Percentiles rank a stretch among this genome's conserved stretches.
These are phyloP conservation scores for Rhododendron simsii DNA, from an alignment of 148 eudicot species.

Conservation along the genomic window DNA sequence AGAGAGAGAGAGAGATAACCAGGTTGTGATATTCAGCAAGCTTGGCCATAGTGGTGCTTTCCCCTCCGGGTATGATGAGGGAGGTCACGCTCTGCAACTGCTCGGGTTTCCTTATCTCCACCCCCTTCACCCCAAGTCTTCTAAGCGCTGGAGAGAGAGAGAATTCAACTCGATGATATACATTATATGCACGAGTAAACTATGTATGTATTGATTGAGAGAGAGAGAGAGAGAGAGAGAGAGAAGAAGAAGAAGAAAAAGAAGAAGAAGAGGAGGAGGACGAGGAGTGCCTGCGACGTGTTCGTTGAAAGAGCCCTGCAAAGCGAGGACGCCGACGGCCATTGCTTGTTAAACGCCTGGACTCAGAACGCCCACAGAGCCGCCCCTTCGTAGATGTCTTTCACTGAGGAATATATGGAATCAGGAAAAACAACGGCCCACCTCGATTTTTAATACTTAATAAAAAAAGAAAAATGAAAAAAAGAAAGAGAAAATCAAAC, in stretches of 20 bases:
- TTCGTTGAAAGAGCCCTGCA: constrained; percentile 96
- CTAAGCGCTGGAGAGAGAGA: constrained; percentile 46
- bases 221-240: neutral
- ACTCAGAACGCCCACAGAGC: neutral
- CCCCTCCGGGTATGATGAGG: constrained; percentile 95
- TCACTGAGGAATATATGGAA: no score
- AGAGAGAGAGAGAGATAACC: constrained; percentile 23
- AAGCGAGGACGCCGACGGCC: constrained; percentile 88
- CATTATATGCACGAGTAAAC: neutral
- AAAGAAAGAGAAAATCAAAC: no score
- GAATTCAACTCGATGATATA: neutral
- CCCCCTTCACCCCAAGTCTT: constrained; percentile 78
- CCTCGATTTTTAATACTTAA: no score
- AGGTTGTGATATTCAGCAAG: constrained; percentile 81
- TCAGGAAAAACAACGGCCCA: no score
- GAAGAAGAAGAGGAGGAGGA: neutral
- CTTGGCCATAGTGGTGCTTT: constrained; percentile 99
- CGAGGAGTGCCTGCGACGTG: constrained; percentile 64
- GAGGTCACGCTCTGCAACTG: constrained; percentile 64
- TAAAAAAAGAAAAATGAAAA: no score
- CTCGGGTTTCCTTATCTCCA: constrained; percentile 75
- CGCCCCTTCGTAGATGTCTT: neutral
- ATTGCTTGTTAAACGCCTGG: constrained; percentile 9
- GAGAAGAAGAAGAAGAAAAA: no score
- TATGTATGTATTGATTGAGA: no score